Conservation (phyloP, 352 stramenopile species). For the Phytophthora europaea region DNA sequence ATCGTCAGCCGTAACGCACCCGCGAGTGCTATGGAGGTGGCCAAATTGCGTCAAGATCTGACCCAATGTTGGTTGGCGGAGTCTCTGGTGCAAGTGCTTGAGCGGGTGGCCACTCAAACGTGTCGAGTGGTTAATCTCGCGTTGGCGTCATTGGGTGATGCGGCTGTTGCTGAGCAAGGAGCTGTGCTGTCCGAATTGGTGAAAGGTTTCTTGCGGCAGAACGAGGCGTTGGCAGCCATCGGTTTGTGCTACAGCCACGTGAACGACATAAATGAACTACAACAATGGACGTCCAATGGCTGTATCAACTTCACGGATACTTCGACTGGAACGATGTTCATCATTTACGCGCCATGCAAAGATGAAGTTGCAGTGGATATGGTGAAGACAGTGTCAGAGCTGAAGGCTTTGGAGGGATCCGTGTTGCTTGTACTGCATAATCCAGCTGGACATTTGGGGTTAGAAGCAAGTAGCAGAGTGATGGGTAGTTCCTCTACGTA, state of each 20-base stretch:
- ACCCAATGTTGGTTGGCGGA: constrained; percentile 55
- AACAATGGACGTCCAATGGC: constrained; percentile 3
- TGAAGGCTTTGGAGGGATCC: neutral
- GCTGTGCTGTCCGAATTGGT: constrained; percentile 22
- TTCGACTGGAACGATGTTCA: constrained; percentile 18
- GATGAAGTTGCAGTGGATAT: constrained; percentile 10
- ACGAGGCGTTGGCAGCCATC: neutral
- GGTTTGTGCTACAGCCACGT: constrained; percentile 18
- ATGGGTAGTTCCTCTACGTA: constrained; percentile 8
- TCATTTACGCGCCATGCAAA: constrained; percentile 33
- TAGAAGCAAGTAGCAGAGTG: constrained; percentile 2
- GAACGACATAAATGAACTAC: constrained; percentile 10
- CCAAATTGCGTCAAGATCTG: constrained; percentile 39
- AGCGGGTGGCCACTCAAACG: constrained; percentile 23
- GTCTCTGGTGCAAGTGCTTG: constrained; percentile 44
- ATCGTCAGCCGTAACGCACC: constrained; percentile 13
- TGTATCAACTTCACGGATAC: neutral
- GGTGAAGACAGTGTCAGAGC: neutral
- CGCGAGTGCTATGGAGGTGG: constrained; percentile 29
- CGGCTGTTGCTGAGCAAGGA: constrained; percentile 12
- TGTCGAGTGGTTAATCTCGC: constrained; percentile 1
- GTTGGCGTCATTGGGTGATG: constrained; percentile 41
- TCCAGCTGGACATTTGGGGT: constrained; percentile 18
- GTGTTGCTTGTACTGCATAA: constrained; percentile 37
- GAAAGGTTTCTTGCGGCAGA: constrained; percentile 27